Conservation (phyloP, 257 asterid species). For the Penstemon davidsonii region DNA sequence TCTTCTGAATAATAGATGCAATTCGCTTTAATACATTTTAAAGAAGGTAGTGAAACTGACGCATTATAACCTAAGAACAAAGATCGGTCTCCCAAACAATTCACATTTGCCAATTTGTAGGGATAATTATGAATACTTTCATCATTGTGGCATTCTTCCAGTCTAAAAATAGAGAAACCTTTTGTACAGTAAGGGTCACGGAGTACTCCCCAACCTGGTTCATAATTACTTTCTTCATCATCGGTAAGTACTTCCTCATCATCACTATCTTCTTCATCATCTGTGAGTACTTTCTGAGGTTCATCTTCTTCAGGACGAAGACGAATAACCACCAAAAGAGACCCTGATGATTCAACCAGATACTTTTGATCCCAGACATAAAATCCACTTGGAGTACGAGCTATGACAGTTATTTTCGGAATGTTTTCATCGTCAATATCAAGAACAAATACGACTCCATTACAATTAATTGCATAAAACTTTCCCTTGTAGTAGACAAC, state of each 20-base stretch:
- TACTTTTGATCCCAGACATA: background rate
- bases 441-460: background rate
- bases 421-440: background rate
- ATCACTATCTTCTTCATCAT: no score
- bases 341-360: constrained; percentile 2
- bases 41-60: background rate
- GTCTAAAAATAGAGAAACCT: background rate
- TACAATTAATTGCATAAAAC: background rate
- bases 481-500: constrained; percentile 7
- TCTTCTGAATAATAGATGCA: background rate
- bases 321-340: background rate
- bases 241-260: no score
- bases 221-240: no score
- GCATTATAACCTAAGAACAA: constrained; percentile 1
- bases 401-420: background rate
- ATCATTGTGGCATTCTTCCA: background rate
- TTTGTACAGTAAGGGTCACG: background rate
- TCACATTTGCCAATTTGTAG: background rate
- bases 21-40: background rate
- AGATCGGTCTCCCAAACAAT: background rate
- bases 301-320: background rate
- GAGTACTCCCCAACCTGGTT: no score
- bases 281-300: no score
- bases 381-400: background rate
- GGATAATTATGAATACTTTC: background rate